phyloP scores from a whole-genome alignment of 2,329 filamentous ascomycete genomes.

The Colletotrichum sp. region DNA sequence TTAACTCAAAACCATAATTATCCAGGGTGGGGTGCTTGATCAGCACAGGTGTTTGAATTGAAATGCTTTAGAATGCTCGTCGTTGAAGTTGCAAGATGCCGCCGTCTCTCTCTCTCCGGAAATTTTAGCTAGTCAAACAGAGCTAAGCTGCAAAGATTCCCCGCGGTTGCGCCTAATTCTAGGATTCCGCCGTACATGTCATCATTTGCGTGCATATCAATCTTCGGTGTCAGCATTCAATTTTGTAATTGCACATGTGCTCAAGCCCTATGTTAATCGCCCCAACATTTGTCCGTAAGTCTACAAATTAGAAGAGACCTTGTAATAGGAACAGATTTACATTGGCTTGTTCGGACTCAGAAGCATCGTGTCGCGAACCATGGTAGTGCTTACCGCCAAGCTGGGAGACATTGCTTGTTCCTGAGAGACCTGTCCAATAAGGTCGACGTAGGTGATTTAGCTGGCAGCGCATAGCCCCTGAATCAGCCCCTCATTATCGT shows the following conservation, averaged over 20 bases:
- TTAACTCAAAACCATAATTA: accelerated
- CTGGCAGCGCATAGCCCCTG: background rate
- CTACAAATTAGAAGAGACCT: accelerated
- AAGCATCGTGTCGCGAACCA: background rate
- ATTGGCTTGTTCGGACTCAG: background rate
- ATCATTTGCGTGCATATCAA: background rate
- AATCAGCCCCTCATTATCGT: background rate
- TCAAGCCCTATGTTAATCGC: accelerated
- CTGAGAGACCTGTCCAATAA: background rate
- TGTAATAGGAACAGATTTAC: background rate
- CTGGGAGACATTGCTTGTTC: background rate
- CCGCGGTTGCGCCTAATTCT: background rate
- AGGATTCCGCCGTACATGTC: too few species aligned
- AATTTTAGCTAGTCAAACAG: background rate
- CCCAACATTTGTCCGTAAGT: background rate
- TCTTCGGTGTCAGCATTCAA: background rate
- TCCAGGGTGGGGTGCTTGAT: background rate
- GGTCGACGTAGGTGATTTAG: background rate
- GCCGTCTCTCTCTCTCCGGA: background rate
- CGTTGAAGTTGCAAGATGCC: background rate
- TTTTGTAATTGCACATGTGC: accelerated
- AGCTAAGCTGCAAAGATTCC: background rate
- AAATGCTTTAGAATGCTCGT: background rate
- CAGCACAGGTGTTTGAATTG: background rate
- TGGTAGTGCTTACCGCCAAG: background rate